Conservation (phyloP, 116 monocot species). For the Posidonia oceanica region DNA sequence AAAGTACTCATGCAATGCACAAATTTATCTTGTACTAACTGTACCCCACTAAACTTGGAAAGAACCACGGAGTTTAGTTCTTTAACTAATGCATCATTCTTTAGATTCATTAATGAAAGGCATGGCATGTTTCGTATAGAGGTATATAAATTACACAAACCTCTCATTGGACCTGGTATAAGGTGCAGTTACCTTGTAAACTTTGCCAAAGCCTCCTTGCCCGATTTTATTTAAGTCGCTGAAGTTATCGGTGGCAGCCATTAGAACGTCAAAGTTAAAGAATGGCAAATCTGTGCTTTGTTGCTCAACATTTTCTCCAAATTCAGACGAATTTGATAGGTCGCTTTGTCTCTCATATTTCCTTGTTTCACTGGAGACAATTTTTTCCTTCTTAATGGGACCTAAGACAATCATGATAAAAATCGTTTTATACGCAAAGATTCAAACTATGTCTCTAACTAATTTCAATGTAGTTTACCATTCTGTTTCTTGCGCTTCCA, state of each 20-base stretch:
- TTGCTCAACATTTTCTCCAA: background rate
- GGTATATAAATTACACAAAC: too few species aligned
- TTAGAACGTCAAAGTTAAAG: constrained; percentile 9
- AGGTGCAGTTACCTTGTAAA: constrained; percentile 50
- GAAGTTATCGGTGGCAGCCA: constrained; percentile 25
- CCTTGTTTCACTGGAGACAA: background rate
- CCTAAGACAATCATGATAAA: background rate
- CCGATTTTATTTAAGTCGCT: constrained; percentile 26
- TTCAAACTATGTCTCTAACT: too few species aligned
- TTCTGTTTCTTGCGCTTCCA: background rate
- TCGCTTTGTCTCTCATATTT: background rate
- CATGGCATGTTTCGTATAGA: too few species aligned
- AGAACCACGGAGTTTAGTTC: too few species aligned
- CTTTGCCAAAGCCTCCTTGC: constrained; percentile 30
- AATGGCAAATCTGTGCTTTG: constrained; percentile 1
- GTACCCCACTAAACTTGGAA: too few species aligned
- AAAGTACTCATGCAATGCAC: too few species aligned
- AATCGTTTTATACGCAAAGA: too few species aligned
- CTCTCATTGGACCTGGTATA: too few species aligned
- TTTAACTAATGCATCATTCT: too few species aligned
- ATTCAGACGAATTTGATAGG: background rate
- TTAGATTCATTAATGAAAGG: too few species aligned
- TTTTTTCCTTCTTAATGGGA: background rate
- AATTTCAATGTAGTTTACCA: too few species aligned
- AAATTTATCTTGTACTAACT: too few species aligned